A percentile compares a stretch with the other conserved stretches of the same genome.
Evolutionary conservation across 805 yeast species (phyloP).

Genomic region (Myxozyma nipponensis): DNA sequence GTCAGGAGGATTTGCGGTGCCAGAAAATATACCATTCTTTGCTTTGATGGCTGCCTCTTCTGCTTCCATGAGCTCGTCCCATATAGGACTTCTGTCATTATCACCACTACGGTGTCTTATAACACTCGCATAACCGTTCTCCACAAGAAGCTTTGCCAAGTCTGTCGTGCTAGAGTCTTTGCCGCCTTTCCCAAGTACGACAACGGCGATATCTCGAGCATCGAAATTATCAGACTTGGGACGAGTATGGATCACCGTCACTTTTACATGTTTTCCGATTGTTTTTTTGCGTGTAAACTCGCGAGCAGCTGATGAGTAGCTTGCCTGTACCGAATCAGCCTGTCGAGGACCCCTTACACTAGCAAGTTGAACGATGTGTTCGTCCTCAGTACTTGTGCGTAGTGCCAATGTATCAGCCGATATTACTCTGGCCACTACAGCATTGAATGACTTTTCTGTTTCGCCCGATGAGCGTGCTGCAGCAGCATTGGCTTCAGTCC

Average conservation of each 20-base stretch:
- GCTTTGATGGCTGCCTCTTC: conserved; percentile 57
- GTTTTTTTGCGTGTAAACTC: conserved; percentile 66
- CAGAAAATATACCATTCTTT: conserved; percentile 59
- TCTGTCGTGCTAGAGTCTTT: conserved; percentile 48
- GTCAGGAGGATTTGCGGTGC: conserved; percentile 55
- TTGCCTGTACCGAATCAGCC: conserved; percentile 52
- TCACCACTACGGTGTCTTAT: conserved; percentile 73
- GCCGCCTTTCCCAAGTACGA: conserved; percentile 32
- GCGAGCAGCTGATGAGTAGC: conserved; percentile 60
- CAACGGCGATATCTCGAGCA: conserved; percentile 61
- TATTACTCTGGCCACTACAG: conserved; percentile 56
- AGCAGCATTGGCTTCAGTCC: conserved; percentile 33
- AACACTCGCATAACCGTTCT: conserved; percentile 71
- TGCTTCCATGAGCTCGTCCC: conserved; percentile 72
- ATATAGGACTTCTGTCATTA: conserved; percentile 62
- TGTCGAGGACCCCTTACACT: conserved; percentile 73
- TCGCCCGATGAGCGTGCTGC: conserved; percentile 33
- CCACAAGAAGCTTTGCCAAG: conserved; percentile 57
- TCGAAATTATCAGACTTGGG: conserved; percentile 58
- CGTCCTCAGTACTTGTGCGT: conserved; percentile 43
- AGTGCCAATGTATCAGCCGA: conserved; percentile 65
- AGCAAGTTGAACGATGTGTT: conserved; percentile 66
- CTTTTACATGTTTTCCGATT: conserved; percentile 66
- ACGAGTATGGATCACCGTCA: conserved; percentile 62
- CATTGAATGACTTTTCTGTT: conserved; percentile 51